Base-by-base conservation (phyloP, 768 basidiomycete species). In the Kwoniella dejecticola region DNA sequence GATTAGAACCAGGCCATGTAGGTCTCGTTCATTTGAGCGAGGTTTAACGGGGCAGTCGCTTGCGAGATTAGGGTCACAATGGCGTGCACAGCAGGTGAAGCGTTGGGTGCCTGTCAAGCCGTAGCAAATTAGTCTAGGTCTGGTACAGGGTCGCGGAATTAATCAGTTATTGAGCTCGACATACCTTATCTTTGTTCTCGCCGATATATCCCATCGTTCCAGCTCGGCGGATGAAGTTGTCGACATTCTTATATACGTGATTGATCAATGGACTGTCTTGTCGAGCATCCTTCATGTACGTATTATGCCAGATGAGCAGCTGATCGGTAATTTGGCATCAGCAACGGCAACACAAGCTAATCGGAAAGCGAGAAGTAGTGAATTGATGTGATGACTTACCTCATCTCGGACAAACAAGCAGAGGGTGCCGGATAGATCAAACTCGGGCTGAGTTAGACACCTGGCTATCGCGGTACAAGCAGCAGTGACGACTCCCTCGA, bases 351-450 rank as follows among this genome's bases (percentile, higher is more conserved):
- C 7, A 7, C 33, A 15, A 36, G 15, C 33, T 36, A 36, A 7
- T 36, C 15, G n/a, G n/a, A n/a, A n/a, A n/a, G n/a, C n/a, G n/a
- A n/a, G n/a, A n/a, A n/a, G n/a, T 36, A 36, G 7, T 36, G 33
- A 36, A 7, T 36, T 15, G 33, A 36, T 89, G 89, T 91, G 11
- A 84, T 83, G 68, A 87, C 77, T 83, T 45, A 97, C 89, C 80
- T 99, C 96, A 72, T 99, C 96, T 42, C 93, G 85, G 26, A 90
- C 86, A 76, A 95, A 95, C 53, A 99, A 82, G 66, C 89, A 89
- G 4, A 99, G 84, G 60, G 91, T 90, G 69, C 91, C 89, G 64
- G 96, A 93, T 62, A 99, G 82, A 64, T 97, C 91, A 76, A 88
- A 94, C 89, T 97, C 93, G 17, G 93, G 92, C 72, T 92, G 89